A percentile compares a stretch with the other conserved stretches of the same genome.
These are phyloP conservation scores for Fragilariopsis cylindrus DNA, from an alignment of 108 stramenopile species.

Conservation along the genomic window DNA sequence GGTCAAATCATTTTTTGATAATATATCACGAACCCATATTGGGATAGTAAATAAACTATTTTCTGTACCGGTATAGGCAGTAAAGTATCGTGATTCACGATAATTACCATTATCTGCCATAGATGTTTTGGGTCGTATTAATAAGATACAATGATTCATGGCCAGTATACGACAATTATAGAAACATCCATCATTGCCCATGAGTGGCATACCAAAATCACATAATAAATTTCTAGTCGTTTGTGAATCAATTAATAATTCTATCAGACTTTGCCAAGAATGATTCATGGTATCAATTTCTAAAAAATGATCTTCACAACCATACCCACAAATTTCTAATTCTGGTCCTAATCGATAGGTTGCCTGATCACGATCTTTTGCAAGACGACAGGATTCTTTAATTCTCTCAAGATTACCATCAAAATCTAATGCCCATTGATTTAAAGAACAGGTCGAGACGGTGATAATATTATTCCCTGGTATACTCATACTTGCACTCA, in stretches of 20 bases:
- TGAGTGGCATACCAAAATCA: constrained; percentile 96
- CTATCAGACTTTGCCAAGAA: constrained; percentile 90
- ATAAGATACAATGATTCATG: constrained; percentile 68
- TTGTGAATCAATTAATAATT: constrained; percentile 61
- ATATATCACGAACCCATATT: constrained; percentile 29
- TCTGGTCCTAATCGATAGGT: constrained; percentile 96
- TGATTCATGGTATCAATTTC: constrained; percentile 96
- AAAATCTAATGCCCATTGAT: constrained; percentile 99
- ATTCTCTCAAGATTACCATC: constrained; percentile 90
- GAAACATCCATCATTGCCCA: constrained; percentile 73
- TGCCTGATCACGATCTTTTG: constrained; percentile 71
- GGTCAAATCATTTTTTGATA: constrained; percentile 37
- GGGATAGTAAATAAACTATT: neutral
- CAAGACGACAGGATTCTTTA: constrained; percentile 66
- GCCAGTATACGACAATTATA: constrained; percentile 97
- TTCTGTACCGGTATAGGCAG: constrained; percentile 57
- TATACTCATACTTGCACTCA: too few relatives aligned
- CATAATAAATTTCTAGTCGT: constrained; percentile 86
- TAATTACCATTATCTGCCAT: constrained; percentile 98
- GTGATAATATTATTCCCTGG: constrained; percentile 45
- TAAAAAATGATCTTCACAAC: constrained; percentile 98
- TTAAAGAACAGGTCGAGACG: constrained; percentile 96
- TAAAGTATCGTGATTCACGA: constrained; percentile 94
- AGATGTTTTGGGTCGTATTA: constrained; percentile 87
- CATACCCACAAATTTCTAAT: constrained; percentile 96